These are phyloP conservation scores for Evernia prunastri DNA, from an alignment of 495 filamentous ascomycete species.

Conservation along the genomic window DNA sequence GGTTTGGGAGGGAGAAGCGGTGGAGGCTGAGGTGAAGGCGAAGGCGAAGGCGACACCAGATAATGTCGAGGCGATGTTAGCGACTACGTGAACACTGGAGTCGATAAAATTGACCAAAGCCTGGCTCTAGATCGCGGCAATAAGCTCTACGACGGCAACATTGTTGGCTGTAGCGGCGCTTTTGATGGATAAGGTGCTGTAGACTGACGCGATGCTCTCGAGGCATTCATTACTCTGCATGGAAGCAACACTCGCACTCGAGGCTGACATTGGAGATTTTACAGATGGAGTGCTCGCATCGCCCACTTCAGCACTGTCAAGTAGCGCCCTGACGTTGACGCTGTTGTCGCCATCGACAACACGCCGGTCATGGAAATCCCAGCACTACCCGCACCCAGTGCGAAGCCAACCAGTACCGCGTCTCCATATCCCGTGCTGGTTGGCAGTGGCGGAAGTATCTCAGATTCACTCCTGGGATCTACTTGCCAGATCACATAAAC, in stretches of 20 bases:
- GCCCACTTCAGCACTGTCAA: too few relatives aligned
- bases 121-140: background rate
- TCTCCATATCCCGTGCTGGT: background rate
- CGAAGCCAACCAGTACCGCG: background rate
- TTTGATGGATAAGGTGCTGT: too few relatives aligned
- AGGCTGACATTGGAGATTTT: too few relatives aligned
- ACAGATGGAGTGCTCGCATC: too few relatives aligned
- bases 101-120: background rate
- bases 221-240: too few relatives aligned
- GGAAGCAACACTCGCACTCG: too few relatives aligned
- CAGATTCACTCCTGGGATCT: background rate
- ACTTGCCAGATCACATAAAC: background rate
- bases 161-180: too few relatives aligned
- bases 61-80: background rate
- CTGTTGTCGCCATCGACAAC: too few relatives aligned
- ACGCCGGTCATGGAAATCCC: background rate
- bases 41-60: background rate
- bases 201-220: too few relatives aligned
- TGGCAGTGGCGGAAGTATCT: background rate
- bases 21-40: background rate
- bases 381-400: background rate
- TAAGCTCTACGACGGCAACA: too few relatives aligned
- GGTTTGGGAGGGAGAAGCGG: background rate
- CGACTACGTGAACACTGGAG: too few relatives aligned
- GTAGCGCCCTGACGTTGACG: too few relatives aligned